A percentile compares a stretch with the other conserved stretches of the same genome.
Conservation (phyloP, 2,329 filamentous ascomycete species). For the Neoscytalidium dimidiatum region DNA sequence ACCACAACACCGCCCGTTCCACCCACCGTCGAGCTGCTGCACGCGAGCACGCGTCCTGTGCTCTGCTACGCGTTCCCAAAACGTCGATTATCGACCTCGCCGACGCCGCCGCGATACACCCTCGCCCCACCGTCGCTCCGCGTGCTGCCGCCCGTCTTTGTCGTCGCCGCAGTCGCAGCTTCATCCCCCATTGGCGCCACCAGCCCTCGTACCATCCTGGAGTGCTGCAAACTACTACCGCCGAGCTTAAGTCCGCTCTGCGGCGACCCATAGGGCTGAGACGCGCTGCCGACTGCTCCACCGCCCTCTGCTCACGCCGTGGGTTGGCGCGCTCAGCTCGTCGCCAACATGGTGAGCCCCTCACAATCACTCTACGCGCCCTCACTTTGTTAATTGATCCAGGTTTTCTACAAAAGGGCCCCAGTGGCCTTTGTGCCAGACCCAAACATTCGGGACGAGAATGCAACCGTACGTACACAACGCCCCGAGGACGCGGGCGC, state of each 20-base stretch:
- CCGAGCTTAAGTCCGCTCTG: constrained; percentile 19
- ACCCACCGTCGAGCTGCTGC: not conserved
- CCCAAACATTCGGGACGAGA: constrained; percentile 75
- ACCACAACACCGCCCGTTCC: constrained; percentile 25
- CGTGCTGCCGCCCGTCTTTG: constrained; percentile 13
- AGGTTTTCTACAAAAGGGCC: constrained; percentile 97
- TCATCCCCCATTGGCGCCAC: constrained; percentile 1
- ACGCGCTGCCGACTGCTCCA: constrained; percentile 8
- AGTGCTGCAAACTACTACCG: not conserved
- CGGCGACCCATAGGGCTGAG: constrained; percentile 20
- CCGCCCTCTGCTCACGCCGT: not conserved
- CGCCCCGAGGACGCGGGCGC: constrained; percentile 14
- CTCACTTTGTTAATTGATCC: constrained; percentile 27
- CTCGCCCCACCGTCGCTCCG: constrained; percentile 20
- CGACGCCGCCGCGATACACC: constrained; percentile 11
- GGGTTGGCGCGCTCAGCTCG: constrained; percentile 8
- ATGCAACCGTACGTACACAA: constrained; percentile 68
- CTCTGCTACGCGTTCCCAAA: constrained; percentile 17
- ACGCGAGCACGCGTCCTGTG: constrained; percentile 10
- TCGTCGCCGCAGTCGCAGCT: constrained; percentile 9
- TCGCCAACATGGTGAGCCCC: constrained; percentile 36
- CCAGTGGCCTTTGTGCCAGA: constrained; percentile 79
- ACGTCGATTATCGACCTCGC: constrained; percentile 17
- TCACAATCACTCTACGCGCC: not conserved
- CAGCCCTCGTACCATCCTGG: not conserved